Base-by-base conservation (phyloP, 768 basidiomycete genomes). In the Lepiota brunneoincarnata region DNA sequence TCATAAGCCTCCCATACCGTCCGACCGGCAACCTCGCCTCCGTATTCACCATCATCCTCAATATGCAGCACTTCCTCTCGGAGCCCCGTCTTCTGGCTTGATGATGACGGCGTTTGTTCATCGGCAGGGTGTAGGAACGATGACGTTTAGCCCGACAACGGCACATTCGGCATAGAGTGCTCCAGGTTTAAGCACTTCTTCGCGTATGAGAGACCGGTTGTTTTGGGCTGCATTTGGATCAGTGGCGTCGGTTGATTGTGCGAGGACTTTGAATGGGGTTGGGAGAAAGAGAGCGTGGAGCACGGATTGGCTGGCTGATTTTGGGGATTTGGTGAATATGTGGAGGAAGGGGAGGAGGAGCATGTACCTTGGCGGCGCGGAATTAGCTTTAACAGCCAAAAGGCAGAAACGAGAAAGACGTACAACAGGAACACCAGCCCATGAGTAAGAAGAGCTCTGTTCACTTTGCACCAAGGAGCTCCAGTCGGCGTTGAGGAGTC, bases 281-380 rank as follows among this genome's bases (percentile, higher is more conserved):
- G 90, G 90, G 14, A 92, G 77, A 66, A 90, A 93, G 12, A 96
- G 78, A 0, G 79, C 86, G 57, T 93, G 93, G 2, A 94, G 68
- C n/a, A 93, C 73, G 2, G 84, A 79, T 64, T 96, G 90, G n/a
- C 89, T 72, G 0, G 86, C 72, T 6, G 81, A 71, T 2, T 58
- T 64, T 1, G 90, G 78, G 0, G 86, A 82, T 61, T 94, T 94
- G 4, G 85, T 81, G 59, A 89, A 65, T 39, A 94, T 60, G 21
- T 84, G 73, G 15, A 92, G 70, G 4, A 92, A 39, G 0, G 91
- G 91, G 54, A 84, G 83, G 6, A 85, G 60, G 4, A 86, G 3
- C 34, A 89, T 56, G 61, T 92, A 93, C 34, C 91, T 90, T 49
- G n/a, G n/a, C n/a, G n/a, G n/a, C n/a, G n/a, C n/a, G n/a, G n/a